These are phyloP conservation scores for Tritrichomonas foetus DNA, from an alignment of 208 protist genomes.

Conservation along the genomic window DNA sequence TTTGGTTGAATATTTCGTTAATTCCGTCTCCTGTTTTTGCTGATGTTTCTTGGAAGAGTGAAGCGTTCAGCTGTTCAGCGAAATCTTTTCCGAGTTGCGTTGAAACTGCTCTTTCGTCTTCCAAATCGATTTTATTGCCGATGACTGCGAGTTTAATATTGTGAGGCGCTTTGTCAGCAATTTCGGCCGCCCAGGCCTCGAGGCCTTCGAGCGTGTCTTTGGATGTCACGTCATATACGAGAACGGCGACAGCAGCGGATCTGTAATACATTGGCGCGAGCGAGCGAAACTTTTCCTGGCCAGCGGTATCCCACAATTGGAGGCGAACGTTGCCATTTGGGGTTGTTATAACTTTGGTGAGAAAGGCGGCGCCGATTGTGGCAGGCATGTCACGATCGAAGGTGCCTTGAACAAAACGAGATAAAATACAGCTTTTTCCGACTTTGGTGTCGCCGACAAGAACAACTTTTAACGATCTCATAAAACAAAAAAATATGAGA, in stretches of 20 bases:
- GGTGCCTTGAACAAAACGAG: neutral
- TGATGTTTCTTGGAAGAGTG: neutral
- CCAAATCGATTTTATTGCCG: conserved; percentile 33
- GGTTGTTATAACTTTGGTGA: neutral
- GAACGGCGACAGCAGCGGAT: neutral
- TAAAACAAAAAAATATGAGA: too few relatives aligned
- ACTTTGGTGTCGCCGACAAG: conserved; percentile 16
- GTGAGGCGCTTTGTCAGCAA: neutral
- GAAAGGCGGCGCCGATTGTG: conserved; percentile 1
- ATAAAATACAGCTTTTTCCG: conserved; percentile 3
- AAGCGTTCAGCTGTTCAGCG: neutral
- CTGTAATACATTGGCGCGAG: conserved; percentile 25
- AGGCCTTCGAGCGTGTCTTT: neutral
- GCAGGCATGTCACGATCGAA: neutral
- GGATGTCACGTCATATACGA: conserved; percentile 9
- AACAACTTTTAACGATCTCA: conserved; percentile 14
- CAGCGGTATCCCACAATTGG: conserved; percentile 33
- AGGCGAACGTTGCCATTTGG: neutral
- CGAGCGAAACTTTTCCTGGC: neutral
- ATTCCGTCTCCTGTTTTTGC: conserved; percentile 21
- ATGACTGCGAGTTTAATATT: conserved; percentile 39
- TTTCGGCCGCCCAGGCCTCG: neutral
- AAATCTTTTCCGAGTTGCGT: neutral
- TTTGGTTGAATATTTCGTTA: conserved; percentile 9
- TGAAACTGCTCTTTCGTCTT: conserved; percentile 32